Base-by-base conservation (phyloP, 1,139 yeast species). In the Zygoascus sp. region DNA sequence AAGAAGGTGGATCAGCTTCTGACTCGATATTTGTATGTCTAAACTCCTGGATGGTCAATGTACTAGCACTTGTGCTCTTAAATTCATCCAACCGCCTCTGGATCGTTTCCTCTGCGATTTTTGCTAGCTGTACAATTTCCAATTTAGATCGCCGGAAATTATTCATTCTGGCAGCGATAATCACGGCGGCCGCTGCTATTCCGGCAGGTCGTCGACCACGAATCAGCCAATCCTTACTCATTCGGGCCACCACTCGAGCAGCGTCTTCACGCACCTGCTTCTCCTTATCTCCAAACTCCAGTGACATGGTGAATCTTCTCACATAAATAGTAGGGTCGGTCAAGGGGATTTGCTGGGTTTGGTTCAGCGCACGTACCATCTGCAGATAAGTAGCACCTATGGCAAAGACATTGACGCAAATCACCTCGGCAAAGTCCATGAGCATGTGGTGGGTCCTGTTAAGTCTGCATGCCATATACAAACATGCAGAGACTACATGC, bases 121-220 rank as follows among this genome's bases (percentile, higher is more conserved):
- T 96, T 1, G 98, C 94, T 20, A 92, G 92, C 0, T 95, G 94
- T 19, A 92, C 97, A 48, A 94, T 83, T 62, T 94, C 97, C 1
- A 92, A 80, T 65, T 92, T 96, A 3, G 95, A 83, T 59, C 97
- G 75, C 58, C 96, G 76, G 63, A 86, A 81, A 60, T 90, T 90
- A 66, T 92, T 92, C 97, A 92, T 92, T 66, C 98, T 76, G 2
- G 97, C 92, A 0, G 99, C 98, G 45, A 92, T 69, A 43, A 94
- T 66, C 2, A 92, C 76, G 66, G 97, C 89, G 0, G 98, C 98
- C 23, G 98, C 99, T 0, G 98, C 98, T 45, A 92, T 79, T 60
- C 99, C 98, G 0, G 98, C 97, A 0, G 98, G 98, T 52, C 98
- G 76, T 62, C 99, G 77, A 28, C 99, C 99, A 64, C 88, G 95